Evolutionary conservation across 169 alveolate genomes (phyloP).

Genomic region (Plasmodium falciparum): DNA sequence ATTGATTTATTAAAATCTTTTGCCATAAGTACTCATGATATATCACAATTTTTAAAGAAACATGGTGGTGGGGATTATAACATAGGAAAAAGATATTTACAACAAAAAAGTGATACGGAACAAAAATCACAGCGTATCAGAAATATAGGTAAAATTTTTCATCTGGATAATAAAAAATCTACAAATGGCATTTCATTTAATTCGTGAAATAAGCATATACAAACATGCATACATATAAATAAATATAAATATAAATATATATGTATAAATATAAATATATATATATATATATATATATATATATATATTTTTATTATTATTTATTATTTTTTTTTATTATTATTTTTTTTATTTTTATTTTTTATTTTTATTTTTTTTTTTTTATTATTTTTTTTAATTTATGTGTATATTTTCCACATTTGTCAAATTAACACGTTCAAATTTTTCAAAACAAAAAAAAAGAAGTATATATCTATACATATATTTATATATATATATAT

Average conservation of each 20-base stretch:
- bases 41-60: slow-evolving; percentile 79
- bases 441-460: not conserved
- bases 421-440: not conserved
- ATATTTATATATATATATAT: not conserved
- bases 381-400: too few relatives aligned
- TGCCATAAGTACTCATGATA: slow-evolving; percentile 87
- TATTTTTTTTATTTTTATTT: too few relatives aligned
- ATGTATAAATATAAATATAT: too few relatives aligned
- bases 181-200: slow-evolving; percentile 61
- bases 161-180: slow-evolving; percentile 47
- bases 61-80: slow-evolving; percentile 88
- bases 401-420: too few relatives aligned
- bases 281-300: too few relatives aligned
- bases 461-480: not conserved
- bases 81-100: slow-evolving; percentile 83
- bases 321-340: too few relatives aligned
- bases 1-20: slow-evolving; percentile 87
- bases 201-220: not conserved
- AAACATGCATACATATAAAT: not conserved
- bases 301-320: too few relatives aligned
- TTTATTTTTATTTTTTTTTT: too few relatives aligned
- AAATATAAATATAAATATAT: not conserved
- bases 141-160: slow-evolving; percentile 66
- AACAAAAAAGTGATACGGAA: slow-evolving; percentile 67
- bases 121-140: slow-evolving; percentile 69